Conservation (phyloP, 768 basidiomycete genomes). For the Tulasnella sp. region DNA sequence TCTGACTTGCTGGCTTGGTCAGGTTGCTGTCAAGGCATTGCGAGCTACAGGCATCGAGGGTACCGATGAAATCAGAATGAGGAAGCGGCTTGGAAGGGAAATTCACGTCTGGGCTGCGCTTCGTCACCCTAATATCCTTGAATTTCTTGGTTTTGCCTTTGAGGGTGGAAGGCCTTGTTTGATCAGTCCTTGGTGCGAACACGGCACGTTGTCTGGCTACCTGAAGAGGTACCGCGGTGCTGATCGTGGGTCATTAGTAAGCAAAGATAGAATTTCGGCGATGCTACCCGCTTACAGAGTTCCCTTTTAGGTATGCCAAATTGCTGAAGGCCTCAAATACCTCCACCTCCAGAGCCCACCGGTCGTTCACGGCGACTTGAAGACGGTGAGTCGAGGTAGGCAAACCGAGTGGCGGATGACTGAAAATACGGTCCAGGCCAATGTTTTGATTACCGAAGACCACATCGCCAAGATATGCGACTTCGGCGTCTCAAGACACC, state of each 20-base stretch:
- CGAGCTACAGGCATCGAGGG: too few species aligned
- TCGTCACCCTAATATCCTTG: neutral
- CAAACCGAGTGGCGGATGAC: neutral
- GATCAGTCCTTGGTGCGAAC: conserved; percentile 50
- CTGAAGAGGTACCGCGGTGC: conserved; percentile 37
- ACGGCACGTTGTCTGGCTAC: conserved; percentile 47
- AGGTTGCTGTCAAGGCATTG: too few species aligned
- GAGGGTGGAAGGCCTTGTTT: conserved; percentile 33
- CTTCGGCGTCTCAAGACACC: neutral
- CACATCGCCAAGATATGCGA: neutral
- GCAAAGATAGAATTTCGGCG: conserved; percentile 7
- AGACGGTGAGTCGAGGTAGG: conserved; percentile 10
- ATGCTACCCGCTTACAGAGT: neutral
- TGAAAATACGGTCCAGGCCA: neutral
- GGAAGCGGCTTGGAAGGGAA: neutral
- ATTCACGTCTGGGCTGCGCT: neutral
- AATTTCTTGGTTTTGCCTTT: neutral
- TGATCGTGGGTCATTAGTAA: conserved; percentile 41
- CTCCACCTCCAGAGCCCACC: conserved; percentile 15
- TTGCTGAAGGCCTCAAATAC: conserved; percentile 20
- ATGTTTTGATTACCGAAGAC: neutral
- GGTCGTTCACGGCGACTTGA: conserved; percentile 22
- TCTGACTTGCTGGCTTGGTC: too few species aligned
- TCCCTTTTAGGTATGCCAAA: conserved; percentile 6
- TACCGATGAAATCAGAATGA: too few species aligned